These are phyloP conservation scores for Cytospora chrysosperma DNA, from an alignment of 2,329 filamentous ascomycete species.

Conservation along the genomic window DNA sequence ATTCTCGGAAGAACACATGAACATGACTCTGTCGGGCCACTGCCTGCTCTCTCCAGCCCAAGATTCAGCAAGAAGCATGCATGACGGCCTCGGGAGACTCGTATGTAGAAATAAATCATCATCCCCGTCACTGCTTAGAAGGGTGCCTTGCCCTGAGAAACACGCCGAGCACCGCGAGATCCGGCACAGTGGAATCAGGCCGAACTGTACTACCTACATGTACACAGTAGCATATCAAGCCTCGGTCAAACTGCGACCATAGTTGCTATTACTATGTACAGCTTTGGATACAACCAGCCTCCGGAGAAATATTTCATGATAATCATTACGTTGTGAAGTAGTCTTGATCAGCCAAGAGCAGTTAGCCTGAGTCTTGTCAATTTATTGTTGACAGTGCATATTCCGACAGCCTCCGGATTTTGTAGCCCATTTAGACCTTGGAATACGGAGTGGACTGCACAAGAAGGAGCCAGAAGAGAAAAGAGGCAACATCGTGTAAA, in stretches of 20 bases:
- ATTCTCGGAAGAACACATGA: constrained; percentile 13
- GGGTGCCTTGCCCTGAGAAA: background rate
- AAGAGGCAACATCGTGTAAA: background rate
- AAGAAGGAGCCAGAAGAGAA: no score
- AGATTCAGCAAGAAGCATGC: background rate
- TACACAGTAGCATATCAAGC: background rate
- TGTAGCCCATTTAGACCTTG: background rate
- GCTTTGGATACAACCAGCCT: background rate
- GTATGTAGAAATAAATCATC: background rate
- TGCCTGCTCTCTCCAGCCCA: background rate
- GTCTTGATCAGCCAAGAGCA: background rate
- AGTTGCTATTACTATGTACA: background rate
- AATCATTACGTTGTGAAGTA: background rate
- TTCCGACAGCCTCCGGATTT: background rate
- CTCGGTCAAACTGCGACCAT: background rate
- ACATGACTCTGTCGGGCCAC: constrained; percentile 6
- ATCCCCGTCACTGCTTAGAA: background rate
- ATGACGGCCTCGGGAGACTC: constrained; percentile 6
- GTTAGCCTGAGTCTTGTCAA: background rate
- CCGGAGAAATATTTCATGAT: background rate
- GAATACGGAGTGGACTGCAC: background rate
- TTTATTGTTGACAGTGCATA: background rate
- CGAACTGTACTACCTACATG: background rate
- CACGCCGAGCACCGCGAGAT: background rate
- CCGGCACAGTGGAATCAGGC: background rate